phyloP scores from a whole-genome alignment of 352 stramenopile genomes.

The Pythium volutum region DNA sequence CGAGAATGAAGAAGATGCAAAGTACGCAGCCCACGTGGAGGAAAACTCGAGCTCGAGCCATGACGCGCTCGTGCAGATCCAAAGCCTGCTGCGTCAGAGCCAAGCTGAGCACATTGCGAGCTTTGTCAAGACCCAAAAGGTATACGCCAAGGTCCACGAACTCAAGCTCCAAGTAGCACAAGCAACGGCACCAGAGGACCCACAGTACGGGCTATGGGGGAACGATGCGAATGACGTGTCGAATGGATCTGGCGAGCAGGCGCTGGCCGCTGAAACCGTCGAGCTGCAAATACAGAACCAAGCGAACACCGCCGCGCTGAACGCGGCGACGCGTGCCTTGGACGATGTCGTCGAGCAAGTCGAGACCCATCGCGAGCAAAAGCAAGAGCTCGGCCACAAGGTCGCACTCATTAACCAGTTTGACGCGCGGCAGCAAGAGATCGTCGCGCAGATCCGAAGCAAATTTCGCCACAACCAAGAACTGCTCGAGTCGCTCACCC shows the following conservation, averaged over 20 bases:
- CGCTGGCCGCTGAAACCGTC: slow-evolving; percentile 18
- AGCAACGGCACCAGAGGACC: slow-evolving; percentile 6
- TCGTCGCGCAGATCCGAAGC: slow-evolving; percentile 32
- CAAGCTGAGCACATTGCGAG: slow-evolving; percentile 40
- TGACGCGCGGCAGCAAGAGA: slow-evolving; percentile 35
- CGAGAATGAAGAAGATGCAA: slow-evolving; percentile 30
- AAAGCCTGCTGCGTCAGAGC: slow-evolving; percentile 32
- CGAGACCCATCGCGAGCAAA: slow-evolving; percentile 24
- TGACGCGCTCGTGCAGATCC: slow-evolving; percentile 41
- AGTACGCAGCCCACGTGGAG: slow-evolving; percentile 37
- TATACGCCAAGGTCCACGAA: slow-evolving; percentile 28
- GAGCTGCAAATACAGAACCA: slow-evolving; percentile 33
- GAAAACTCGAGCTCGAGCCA: slow-evolving; percentile 31
- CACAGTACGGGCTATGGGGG: slow-evolving; percentile 22
- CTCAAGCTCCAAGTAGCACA: slow-evolving; percentile 14
- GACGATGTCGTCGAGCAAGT: slow-evolving; percentile 24
- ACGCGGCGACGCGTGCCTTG: slow-evolving; percentile 17
- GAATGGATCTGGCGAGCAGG: neutral
- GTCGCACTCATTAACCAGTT: slow-evolving; percentile 42
- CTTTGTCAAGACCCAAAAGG: slow-evolving; percentile 34
- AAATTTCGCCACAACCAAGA: slow-evolving; percentile 32
- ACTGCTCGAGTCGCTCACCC: slow-evolving; percentile 17
- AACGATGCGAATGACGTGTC: neutral
- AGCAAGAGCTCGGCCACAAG: slow-evolving; percentile 38
- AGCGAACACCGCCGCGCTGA: slow-evolving; percentile 24